Conservation (phyloP, 2,329 filamentous ascomycete genomes). For the Pezicula neosporulosa region DNA sequence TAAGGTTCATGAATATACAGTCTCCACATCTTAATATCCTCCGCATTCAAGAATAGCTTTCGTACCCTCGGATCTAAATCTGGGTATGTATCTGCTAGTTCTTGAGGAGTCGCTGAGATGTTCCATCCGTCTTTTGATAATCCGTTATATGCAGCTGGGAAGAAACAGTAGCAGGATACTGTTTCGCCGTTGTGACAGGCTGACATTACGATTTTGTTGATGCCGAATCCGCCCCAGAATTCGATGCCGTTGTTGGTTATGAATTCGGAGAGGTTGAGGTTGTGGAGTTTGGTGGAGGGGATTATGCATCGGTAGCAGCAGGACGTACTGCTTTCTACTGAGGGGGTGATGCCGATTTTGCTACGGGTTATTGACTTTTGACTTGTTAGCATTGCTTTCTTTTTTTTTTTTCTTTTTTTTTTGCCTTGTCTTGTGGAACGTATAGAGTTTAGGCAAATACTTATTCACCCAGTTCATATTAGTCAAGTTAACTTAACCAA, state of each 20-base stretch:
- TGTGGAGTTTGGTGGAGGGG: conserved; percentile 54
- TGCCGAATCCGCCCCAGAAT: conserved; percentile 67
- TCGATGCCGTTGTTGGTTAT: conserved; percentile 57
- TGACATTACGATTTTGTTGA: conserved; percentile 66
- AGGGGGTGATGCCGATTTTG: conserved; percentile 53
- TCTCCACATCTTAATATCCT: conserved; percentile 27
- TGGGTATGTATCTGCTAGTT: conserved; percentile 11
- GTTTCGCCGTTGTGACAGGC: conserved; percentile 64
- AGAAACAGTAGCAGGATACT: conserved; percentile 70
- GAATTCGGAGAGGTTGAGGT: conserved; percentile 60
- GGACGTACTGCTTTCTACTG: conserved; percentile 55
- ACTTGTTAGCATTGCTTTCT: neutral
- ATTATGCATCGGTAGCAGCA: conserved; percentile 66
- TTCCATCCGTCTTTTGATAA: conserved; percentile 13
- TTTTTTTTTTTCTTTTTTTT: neutral
- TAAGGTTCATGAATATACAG: conserved; percentile 50
- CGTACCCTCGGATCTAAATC: conserved; percentile 5
- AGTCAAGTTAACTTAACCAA: too few species aligned
- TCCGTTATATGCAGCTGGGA: conserved; percentile 37
- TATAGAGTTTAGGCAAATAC: too few species aligned
- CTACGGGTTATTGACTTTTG: conserved; percentile 48
- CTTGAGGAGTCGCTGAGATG: conserved; percentile 7
- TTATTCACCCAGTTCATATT: too few species aligned
- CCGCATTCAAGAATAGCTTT: conserved; percentile 19
- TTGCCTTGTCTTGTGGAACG: neutral